Conservation (phyloP, 176 grass and related monocot genomes). For the Zea mays region Zm-B73-REFERENCE-NAM-5.0 NC_050099.1:29184501-29185000, state of each 20-base stretch:
- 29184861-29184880: too few species aligned
- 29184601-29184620: slow-evolving; percentile 21
- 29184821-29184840: neutral
- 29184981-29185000: too few species aligned
- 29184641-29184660: slow-evolving; percentile 1
- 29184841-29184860: slow-evolving; percentile 23
- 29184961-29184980: too few species aligned
- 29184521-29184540: slow-evolving; percentile 4
- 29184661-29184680: slow-evolving; percentile 2
- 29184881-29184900: too few species aligned
- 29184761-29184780: slow-evolving; percentile 21
- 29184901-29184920: too few species aligned
- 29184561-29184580: neutral
- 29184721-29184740: slow-evolving; percentile 10
- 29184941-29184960: too few species aligned
- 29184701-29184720: neutral
- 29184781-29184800: slow-evolving; percentile 1
- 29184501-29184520: slow-evolving; percentile 21
- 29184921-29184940: too few species aligned
- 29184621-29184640: neutral
- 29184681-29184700: slow-evolving; percentile 4
- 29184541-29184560: slow-evolving; percentile 24
- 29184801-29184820: slow-evolving; percentile 26
- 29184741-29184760: slow-evolving; percentile 5
- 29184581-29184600: neutral